phyloP scores from a whole-genome alignment of 2,329 filamentous ascomycete genomes.

The Ampelomyces quisqualis region DNA sequence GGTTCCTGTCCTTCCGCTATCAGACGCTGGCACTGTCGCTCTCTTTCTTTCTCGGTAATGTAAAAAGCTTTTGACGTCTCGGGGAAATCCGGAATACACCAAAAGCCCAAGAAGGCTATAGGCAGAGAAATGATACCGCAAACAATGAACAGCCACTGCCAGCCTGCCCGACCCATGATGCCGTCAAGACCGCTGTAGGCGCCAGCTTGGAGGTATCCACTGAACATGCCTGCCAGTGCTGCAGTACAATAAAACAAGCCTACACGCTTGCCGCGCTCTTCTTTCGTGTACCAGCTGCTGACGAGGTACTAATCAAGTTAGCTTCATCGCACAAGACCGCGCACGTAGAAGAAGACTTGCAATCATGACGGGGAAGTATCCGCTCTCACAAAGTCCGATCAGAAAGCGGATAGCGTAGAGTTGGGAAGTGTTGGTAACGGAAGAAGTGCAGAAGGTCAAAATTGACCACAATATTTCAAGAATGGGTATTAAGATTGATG shows the following conservation, averaged over 20 bases:
- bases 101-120: conserved; percentile 44
- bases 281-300: conserved; percentile 53
- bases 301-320: no score
- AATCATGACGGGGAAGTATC: conserved; percentile 35
- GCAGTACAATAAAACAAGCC: conserved; percentile 56
- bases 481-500: conserved; percentile 34
- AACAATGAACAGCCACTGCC: conserved; percentile 35
- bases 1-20: conserved; percentile 29
- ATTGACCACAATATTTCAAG: conserved; percentile 35
- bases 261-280: conserved; percentile 54
- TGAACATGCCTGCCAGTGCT: conserved; percentile 53
- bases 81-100: conserved; percentile 34
- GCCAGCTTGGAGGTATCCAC: conserved; percentile 56
- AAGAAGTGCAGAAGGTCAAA: conserved; percentile 23
- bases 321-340: no score
- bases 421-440: conserved; percentile 26
- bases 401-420: conserved; percentile 42
- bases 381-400: conserved; percentile 29
- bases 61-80: conserved; percentile 42
- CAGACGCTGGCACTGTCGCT: conserved; percentile 24
- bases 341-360: no score
- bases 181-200: conserved; percentile 46
- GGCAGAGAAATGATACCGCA: conserved; percentile 12
- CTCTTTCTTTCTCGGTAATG: conserved; percentile 29
- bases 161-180: conserved; percentile 33